phyloP scores from a whole-genome alignment of 2,329 filamentous ascomycete genomes.

The Alternaria burnsii region DNA sequence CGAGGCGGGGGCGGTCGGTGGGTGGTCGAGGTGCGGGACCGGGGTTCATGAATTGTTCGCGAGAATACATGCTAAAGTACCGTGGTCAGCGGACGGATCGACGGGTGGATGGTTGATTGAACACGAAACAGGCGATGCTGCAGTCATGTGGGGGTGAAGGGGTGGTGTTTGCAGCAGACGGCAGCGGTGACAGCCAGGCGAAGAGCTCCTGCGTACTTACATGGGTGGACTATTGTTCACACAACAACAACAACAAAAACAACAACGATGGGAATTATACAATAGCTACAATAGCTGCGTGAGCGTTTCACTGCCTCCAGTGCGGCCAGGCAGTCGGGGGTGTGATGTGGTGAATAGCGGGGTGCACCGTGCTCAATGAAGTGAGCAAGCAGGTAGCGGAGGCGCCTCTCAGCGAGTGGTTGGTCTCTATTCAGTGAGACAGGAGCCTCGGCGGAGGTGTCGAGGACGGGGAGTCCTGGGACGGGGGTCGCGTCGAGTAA shows the following conservation, averaged over 20 bases:
- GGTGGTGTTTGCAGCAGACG: not conserved
- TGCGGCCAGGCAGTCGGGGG: constrained; percentile 19
- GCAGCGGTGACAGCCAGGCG: constrained; percentile 4
- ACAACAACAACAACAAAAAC: constrained; percentile 20
- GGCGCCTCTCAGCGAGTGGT: not conserved
- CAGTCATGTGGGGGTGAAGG: not conserved
- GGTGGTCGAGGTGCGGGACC: constrained; percentile 93
- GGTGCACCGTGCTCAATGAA: constrained; percentile 27
- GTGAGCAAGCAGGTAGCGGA: constrained; percentile 17
- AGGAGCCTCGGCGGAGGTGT: constrained; percentile 2
- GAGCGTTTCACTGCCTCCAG: constrained; percentile 18
- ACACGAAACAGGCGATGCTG: constrained; percentile 5
- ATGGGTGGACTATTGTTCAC: constrained; percentile 30
- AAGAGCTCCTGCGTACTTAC: constrained; percentile 33
- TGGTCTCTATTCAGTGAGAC: constrained; percentile 2
- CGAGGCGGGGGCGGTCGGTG: constrained; percentile 80
- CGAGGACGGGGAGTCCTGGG: constrained; percentile 15
- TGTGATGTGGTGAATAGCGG: constrained; percentile 40
- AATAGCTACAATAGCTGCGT: constrained; percentile 19
- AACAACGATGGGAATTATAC: constrained; percentile 6
- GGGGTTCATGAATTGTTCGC: constrained; percentile 90
- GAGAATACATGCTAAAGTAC: constrained; percentile 64
- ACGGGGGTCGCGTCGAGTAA: constrained; percentile 21
- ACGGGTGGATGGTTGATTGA: constrained; percentile 2
- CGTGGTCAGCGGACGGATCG: constrained; percentile 19